Percentiles rank a stretch among this genome's conserved stretches.
Evolutionary conservation across 257 asterid genomes (phyloP).

Genomic region (Fraxinus excelsior): DNA sequence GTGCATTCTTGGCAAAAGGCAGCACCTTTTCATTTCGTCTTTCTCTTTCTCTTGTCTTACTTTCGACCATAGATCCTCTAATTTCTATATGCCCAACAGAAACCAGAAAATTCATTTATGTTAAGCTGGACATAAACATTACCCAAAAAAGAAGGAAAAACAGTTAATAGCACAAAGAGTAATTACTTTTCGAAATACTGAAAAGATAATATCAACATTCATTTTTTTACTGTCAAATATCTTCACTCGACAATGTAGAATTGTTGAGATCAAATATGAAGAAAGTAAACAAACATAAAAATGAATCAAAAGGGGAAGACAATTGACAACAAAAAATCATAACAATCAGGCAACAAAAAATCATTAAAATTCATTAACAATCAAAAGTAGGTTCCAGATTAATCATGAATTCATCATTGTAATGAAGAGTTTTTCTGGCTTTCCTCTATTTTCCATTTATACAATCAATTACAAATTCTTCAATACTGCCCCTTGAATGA

Average conservation of each 20-base stretch:
- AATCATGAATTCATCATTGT: background rate
- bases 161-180: background rate
- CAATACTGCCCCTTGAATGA: background rate
- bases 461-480: background rate
- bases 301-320: background rate
- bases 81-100: constrained; percentile 17
- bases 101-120: background rate
- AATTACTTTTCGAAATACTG: background rate
- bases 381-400: background rate
- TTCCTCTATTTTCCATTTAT: background rate
- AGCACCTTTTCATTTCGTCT: constrained; percentile 15
- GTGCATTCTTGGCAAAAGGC: constrained; percentile 8
- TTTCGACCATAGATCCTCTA: constrained; percentile 19
- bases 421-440: background rate
- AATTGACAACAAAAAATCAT: background rate
- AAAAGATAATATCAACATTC: background rate
- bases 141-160: background rate
- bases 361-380: no score
- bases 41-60: constrained; percentile 13
- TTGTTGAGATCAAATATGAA: background rate
- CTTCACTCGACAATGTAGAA: background rate
- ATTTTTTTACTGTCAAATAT: background rate
- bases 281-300: background rate
- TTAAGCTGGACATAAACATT: background rate
- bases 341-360: background rate